A percentile compares a stretch with the other conserved stretches of the same genome.
Conservation (phyloP, 805 yeast species). For the Starmerella tilneyi region DNA sequence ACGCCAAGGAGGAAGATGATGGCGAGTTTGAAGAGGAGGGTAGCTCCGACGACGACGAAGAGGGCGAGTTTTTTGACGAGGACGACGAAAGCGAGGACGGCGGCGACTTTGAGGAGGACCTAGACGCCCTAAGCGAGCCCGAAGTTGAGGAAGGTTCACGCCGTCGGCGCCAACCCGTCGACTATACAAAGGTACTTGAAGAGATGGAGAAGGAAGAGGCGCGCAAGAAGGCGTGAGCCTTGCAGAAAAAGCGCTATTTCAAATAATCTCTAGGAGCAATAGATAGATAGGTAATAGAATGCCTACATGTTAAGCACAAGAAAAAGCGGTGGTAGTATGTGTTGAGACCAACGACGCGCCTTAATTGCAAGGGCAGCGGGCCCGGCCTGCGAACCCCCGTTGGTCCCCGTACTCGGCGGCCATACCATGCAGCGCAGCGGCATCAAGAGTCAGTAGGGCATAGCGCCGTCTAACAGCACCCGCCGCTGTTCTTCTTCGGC, state of each 20-base stretch:
- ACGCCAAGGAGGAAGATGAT: constrained; percentile 11
- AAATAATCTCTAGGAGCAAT: no score
- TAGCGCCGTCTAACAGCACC: constrained; percentile 52
- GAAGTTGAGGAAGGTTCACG: constrained; percentile 76
- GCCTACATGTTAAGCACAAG: no score
- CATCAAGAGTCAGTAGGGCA: no score
- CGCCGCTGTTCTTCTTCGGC: constrained; percentile 49
- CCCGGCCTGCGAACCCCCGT: no score
- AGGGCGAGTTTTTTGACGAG: constrained; percentile 51
- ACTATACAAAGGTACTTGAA: constrained; percentile 70
- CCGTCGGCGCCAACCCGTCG: constrained; percentile 82
- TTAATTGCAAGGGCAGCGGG: no score
- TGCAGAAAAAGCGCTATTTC: no score
- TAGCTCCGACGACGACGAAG: constrained; percentile 29
- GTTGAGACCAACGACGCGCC: no score
- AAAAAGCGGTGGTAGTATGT: no score
- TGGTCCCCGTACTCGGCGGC: no score
- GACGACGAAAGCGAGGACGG: constrained; percentile 50
- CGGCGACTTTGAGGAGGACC: constrained; percentile 31
- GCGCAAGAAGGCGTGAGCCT: background rate
- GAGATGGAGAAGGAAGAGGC: constrained; percentile 46
- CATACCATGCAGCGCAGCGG: no score
- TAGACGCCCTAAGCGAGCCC: constrained; percentile 47
- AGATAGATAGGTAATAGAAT: no score
- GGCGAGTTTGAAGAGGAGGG: constrained; percentile 35